phyloP scores from a whole-genome alignment of 202 grass and related monocot genomes.

The Zoysia matrella region DNA sequence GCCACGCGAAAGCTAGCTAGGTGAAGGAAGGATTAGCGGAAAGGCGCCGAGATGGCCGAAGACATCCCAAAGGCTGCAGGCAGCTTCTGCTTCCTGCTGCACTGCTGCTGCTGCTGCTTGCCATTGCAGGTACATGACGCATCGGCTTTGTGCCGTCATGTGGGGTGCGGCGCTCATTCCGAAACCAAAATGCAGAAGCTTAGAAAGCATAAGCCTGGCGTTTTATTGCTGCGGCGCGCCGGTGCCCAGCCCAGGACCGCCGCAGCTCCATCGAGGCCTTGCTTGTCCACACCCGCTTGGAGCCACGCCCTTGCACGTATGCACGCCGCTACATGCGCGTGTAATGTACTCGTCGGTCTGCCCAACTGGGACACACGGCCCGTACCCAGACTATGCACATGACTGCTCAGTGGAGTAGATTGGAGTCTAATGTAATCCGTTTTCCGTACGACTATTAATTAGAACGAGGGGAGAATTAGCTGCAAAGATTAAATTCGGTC shows the following conservation, averaged over 20 bases:
- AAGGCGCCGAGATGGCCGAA: slow-evolving; percentile 1
- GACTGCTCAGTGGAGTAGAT: no score
- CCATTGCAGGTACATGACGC: slow-evolving; percentile 24
- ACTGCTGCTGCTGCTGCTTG: not conserved
- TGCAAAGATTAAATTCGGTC: no score
- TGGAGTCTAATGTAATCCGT: no score
- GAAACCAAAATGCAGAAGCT: slow-evolving; percentile 5
- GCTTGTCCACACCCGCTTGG: no score
- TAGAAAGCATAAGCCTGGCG: slow-evolving; percentile 52
- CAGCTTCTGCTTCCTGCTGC: not conserved
- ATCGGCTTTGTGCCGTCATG: slow-evolving; percentile 35
- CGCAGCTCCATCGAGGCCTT: not conserved
- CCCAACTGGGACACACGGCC: no score
- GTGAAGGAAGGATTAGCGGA: no score
- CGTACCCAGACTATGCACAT: no score
- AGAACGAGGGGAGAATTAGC: no score
- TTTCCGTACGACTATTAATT: no score
- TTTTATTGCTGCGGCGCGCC: slow-evolving; percentile 43
- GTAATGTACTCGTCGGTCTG: not conserved
- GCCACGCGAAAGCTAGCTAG: no score
- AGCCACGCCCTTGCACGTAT: no score
- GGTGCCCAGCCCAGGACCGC: not conserved
- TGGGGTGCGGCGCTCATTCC: slow-evolving; percentile 28
- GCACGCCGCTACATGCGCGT: no score
- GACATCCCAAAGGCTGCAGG: slow-evolving; percentile 3